Base-by-base conservation (phyloP, 1,284 basidiomycete genomes). In the Ustilago lituana region DNA sequence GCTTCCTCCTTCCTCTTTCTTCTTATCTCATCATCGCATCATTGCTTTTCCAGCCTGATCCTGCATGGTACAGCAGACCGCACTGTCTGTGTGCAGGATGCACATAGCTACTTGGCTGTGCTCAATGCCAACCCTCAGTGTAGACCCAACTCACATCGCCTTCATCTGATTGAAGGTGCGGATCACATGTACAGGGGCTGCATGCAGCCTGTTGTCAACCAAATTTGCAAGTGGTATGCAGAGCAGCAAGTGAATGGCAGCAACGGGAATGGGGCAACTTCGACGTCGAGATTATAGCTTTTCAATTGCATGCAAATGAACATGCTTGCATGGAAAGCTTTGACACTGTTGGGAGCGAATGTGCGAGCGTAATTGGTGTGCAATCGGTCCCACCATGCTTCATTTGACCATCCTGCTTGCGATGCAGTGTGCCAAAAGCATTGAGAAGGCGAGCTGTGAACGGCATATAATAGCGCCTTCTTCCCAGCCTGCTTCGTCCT, bases 161-260 rank as follows among this genome's bases (percentile, higher is more conserved):
- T 76, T 35, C 59, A 68, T 11, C 37, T 77, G 1, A 37, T 77
- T n/a, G 43, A 68, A 20, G 66, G 55, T 11, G 70, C 73, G 6
- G 64, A 74, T 53, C 75, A 77, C 47, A 77, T 65, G 49, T 73
- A 49, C 15, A 40, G 61, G 32, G 54, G 61, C 1, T 19, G 23
- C 4, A 48, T 40, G 12, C 46, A 64, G 37, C 45, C 61, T 0
- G 46, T 64, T 4, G 61, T 64, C 12, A 40, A 58, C 23, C 36
- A 50, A 5, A 43, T 59, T 12, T 58, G 56, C 37, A 31, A 17
- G 3, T 65, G 62, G 62, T 65, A 59, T 35, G 29, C 62, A 11
- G 38, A 58, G 29, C 29, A 38, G n/a, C 49, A 43, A 14, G 15
- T 17, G n/a, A n/a, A n/a, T n/a, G n/a, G n/a, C n/a, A 22, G 22